Evolutionary conservation across 495 filamentous ascomycete species (phyloP).

Genomic region (Penicillium desertorum): DNA sequence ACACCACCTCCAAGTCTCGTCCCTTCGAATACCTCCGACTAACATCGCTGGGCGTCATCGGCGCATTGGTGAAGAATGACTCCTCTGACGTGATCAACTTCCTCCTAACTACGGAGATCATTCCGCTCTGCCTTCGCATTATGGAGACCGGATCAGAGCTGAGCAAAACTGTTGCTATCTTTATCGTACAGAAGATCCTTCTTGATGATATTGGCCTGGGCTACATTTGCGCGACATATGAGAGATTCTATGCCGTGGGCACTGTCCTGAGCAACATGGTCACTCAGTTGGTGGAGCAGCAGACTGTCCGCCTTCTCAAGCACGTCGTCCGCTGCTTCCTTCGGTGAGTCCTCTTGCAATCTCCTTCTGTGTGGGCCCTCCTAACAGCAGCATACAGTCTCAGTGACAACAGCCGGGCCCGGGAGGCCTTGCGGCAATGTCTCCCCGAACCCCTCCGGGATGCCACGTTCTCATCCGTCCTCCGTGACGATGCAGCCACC

Average conservation of each 20-base stretch:
- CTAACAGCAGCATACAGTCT: slow-evolving; percentile 54
- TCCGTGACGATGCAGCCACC: slow-evolving; percentile 95
- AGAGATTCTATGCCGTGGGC: slow-evolving; percentile 98
- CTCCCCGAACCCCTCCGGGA: slow-evolving; percentile 95
- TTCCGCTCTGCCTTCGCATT: slow-evolving; percentile 94
- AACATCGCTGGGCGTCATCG: slow-evolving; percentile 97
- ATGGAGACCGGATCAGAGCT: slow-evolving; percentile 99
- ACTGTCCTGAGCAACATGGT: slow-evolving; percentile 99
- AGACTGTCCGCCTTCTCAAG: slow-evolving; percentile 93
- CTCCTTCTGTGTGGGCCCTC: slow-evolving; percentile 1
- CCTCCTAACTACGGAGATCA: slow-evolving; percentile 97
- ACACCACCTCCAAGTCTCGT: slow-evolving; percentile 96
- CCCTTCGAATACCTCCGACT: slow-evolving; percentile 98
- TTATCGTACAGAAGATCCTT: slow-evolving; percentile 99
- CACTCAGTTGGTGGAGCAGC: slow-evolving; percentile 91
- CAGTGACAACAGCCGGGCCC: slow-evolving; percentile 93
- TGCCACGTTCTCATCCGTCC: slow-evolving; percentile 92
- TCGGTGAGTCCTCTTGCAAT: slow-evolving; percentile 55
- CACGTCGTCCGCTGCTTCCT: slow-evolving; percentile 98
- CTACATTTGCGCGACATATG: slow-evolving; percentile 98
- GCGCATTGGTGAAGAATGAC: slow-evolving; percentile 97
- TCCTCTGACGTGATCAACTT: slow-evolving; percentile 99
- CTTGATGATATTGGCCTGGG: slow-evolving; percentile 95
- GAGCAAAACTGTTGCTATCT: slow-evolving; percentile 98
- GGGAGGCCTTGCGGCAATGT: slow-evolving; percentile 94